phyloP scores from a whole-genome alignment of 2,329 filamentous ascomycete species.

The Colletotrichum camelliae region DNA sequence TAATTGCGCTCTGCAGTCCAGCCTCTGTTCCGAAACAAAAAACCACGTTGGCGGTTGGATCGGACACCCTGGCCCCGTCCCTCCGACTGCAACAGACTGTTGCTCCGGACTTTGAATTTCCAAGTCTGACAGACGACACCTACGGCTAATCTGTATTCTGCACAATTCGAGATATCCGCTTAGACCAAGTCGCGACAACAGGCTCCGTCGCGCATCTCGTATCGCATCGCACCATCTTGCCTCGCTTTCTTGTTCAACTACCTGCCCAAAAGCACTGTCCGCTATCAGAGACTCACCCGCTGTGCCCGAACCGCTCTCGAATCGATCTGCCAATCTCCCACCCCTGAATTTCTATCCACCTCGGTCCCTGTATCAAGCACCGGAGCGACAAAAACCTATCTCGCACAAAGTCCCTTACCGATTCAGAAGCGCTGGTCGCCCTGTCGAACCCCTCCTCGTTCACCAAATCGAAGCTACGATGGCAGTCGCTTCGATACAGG shows the following conservation, averaged over 20 bases:
- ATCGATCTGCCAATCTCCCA: neutral
- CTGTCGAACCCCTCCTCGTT: neutral
- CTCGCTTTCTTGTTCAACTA: neutral
- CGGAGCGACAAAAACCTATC: neutral
- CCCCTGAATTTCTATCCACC: neutral
- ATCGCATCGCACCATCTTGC: neutral
- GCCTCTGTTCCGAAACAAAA: neutral
- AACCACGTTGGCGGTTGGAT: conserved; percentile 12
- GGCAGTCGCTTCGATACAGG: conserved; percentile 83
- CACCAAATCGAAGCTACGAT: conserved; percentile 41
- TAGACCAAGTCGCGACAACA: neutral
- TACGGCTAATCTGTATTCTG: neutral
- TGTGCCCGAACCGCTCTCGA: neutral
- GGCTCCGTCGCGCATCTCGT: neutral
- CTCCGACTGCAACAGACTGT: neutral
- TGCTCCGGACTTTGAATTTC: neutral
- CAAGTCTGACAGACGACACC: neutral
- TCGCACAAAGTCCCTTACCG: neutral
- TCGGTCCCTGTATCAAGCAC: neutral
- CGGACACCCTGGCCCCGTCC: conserved; percentile 21
- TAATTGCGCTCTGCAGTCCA: neutral
- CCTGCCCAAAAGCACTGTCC: neutral
- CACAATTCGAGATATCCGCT: neutral
- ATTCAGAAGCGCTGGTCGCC: conserved; percentile 3
- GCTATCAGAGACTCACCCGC: neutral